phyloP scores from a whole-genome alignment of 2,329 filamentous ascomycete species.

The Colletotrichum kahawae region DNA sequence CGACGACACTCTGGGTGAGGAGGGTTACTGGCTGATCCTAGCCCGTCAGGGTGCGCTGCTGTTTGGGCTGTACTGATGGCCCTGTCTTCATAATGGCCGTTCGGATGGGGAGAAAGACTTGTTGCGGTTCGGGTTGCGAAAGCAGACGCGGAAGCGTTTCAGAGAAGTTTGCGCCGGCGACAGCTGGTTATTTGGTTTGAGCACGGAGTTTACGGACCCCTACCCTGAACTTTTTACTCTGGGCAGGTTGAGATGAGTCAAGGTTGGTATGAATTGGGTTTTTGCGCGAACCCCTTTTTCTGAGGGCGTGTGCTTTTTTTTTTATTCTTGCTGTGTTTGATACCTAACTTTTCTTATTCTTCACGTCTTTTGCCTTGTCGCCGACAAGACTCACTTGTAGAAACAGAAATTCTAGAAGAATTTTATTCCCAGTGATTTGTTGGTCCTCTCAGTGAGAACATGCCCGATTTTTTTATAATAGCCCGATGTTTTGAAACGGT shows the following conservation, averaged over 20 bases:
- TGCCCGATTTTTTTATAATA: background rate
- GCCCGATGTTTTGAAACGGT: background rate
- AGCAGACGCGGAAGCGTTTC: slow-evolving; percentile 9
- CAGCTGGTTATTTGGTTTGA: background rate
- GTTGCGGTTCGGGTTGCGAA: background rate
- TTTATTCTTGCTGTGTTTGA: background rate
- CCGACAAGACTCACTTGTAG: background rate
- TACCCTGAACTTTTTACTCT: background rate
- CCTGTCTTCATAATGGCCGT: background rate
- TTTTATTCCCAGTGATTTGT: background rate
- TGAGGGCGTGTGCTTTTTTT: background rate
- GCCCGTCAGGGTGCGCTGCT: background rate
- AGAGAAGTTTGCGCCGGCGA: slow-evolving; percentile 3
- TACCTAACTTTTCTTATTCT: background rate
- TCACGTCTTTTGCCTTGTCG: background rate
- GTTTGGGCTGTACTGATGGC: background rate
- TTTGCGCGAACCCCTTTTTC: background rate
- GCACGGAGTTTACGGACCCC: background rate
- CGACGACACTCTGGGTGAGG: slow-evolving; percentile 77
- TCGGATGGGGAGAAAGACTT: background rate
- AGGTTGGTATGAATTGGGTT: background rate
- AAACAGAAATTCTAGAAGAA: background rate
- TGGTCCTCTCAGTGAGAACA: background rate
- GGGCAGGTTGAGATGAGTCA: background rate
- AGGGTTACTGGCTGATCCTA: slow-evolving; percentile 66